These are phyloP conservation scores for Penicillium sp. DNA, from an alignment of 2,329 filamentous ascomycete species.

Conservation along the genomic window DNA sequence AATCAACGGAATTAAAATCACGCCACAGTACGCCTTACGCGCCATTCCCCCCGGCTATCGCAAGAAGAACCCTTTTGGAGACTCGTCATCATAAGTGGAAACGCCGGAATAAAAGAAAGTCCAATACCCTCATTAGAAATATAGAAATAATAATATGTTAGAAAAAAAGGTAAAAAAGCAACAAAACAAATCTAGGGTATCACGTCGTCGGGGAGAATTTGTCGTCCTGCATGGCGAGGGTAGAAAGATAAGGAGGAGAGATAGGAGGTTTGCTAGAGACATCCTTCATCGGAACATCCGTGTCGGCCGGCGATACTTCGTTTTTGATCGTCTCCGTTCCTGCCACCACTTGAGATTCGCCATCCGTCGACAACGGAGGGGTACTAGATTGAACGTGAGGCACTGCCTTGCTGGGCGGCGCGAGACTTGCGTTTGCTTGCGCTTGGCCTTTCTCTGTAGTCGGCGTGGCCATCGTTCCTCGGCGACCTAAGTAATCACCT, in stretches of 20 bases:
- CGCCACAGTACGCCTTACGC: constrained; percentile 9
- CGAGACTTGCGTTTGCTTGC: constrained; percentile 22
- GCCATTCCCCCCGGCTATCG: neutral
- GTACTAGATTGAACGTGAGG: constrained; percentile 16
- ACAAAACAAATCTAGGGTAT: constrained; percentile 15
- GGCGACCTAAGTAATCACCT: constrained; percentile 46
- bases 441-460: constrained; percentile 38
- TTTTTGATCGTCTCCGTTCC: constrained; percentile 18
- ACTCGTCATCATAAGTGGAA: constrained; percentile 9
- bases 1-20: neutral
- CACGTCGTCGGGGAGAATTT: constrained; percentile 13
- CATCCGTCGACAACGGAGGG: constrained; percentile 15
- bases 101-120: neutral
- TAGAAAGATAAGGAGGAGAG: constrained; percentile 21
- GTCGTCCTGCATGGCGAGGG: constrained; percentile 12
- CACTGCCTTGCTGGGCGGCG: constrained; percentile 23
- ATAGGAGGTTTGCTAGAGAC: constrained; percentile 23
- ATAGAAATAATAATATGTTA: constrained; percentile 4
- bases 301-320: constrained; percentile 18
- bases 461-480: constrained; percentile 38
- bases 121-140: constrained; percentile 11
- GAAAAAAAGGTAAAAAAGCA: constrained; percentile 3
- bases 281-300: constrained; percentile 32
- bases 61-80: constrained; percentile 10
- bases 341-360: neutral